Evolutionary conservation across 805 yeast genomes (phyloP).

Genomic region (Candida sonorensis): DNA sequence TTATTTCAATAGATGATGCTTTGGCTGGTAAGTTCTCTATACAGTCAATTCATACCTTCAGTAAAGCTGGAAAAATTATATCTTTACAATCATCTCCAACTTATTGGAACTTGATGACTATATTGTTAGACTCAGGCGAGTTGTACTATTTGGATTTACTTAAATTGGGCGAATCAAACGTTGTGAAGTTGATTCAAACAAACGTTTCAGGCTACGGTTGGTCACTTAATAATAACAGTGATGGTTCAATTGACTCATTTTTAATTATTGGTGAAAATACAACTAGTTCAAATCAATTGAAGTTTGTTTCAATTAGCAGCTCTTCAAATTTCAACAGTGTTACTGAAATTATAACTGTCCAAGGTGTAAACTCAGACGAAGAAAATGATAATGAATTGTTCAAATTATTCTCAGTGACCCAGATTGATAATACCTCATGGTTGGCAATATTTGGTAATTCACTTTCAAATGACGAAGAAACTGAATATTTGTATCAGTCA

Average conservation of each 20-base stretch:
- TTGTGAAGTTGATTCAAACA: constrained; percentile 1
- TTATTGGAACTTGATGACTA: constrained; percentile 4
- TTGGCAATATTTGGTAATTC: constrained; percentile 10
- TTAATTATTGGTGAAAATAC: constrained; percentile 2
- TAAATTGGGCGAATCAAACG: background rate
- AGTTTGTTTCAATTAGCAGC: constrained; percentile 4
- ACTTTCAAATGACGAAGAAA: constrained; percentile 7
- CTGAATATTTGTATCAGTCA: constrained; percentile 7
- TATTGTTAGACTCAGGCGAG: constrained; percentile 7
- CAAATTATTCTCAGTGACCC: constrained; percentile 5
- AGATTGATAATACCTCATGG: constrained; percentile 5
- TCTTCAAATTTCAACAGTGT: no score
- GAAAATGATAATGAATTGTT: constrained; percentile 4
- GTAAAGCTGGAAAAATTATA: constrained; percentile 1
- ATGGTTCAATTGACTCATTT: background rate
- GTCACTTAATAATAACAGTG: constrained; percentile 3
- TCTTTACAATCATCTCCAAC: constrained; percentile 1
- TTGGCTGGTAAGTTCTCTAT: constrained; percentile 1
- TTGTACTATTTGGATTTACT: constrained; percentile 4
- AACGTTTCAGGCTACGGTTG: constrained; percentile 8
- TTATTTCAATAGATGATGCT: constrained; percentile 1
- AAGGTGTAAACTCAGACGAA: no score
- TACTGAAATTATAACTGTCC: background rate
- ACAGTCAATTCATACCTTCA: background rate
- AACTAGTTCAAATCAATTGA: constrained; percentile 2